These are phyloP conservation scores for Boletus tomentosulus DNA, from an alignment of 768 basidiomycete genomes.

Conservation along the genomic window DNA sequence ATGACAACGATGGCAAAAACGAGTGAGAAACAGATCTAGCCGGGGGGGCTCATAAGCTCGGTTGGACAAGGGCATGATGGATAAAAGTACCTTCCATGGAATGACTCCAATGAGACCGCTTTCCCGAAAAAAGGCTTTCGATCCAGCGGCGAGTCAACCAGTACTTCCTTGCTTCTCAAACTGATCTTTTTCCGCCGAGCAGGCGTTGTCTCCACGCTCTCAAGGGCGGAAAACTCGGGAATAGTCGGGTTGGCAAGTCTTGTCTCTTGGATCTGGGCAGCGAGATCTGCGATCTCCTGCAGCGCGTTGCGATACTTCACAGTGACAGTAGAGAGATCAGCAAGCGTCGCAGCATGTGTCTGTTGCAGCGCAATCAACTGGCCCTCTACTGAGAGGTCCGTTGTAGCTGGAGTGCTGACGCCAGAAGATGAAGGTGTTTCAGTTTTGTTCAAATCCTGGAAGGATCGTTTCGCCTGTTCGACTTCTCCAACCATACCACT, in stretches of 20 bases:
- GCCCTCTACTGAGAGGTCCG: conserved; percentile 43
- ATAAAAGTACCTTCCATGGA: conserved; percentile 69
- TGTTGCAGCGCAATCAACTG: conserved; percentile 77
- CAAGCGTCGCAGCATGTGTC: conserved; percentile 74
- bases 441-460: conserved; percentile 44
- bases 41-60: conserved; percentile 12
- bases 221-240: conserved; percentile 38
- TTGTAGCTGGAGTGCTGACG: conserved; percentile 26
- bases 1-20: conserved; percentile 90
- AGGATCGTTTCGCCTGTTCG: conserved; percentile 59
- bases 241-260: conserved; percentile 56
- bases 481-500: conserved; percentile 68
- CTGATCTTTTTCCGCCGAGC: conserved; percentile 52
- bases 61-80: neutral
- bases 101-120: conserved; percentile 82
- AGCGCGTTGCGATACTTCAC: conserved; percentile 86
- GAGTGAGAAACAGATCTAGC: conserved; percentile 87
- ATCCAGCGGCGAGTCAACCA: conserved; percentile 45
- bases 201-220: conserved; percentile 43
- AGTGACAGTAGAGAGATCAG: conserved; percentile 74
- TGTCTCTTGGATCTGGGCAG: conserved; percentile 84
- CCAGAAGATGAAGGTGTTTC: conserved; percentile 30
- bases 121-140: conserved; percentile 82
- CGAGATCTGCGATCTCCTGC: conserved; percentile 88
- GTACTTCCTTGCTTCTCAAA: conserved; percentile 44